Evolutionary conservation across 139 green algal genomes (phyloP).

Genomic region (Spirogloea muscicola): DNA sequence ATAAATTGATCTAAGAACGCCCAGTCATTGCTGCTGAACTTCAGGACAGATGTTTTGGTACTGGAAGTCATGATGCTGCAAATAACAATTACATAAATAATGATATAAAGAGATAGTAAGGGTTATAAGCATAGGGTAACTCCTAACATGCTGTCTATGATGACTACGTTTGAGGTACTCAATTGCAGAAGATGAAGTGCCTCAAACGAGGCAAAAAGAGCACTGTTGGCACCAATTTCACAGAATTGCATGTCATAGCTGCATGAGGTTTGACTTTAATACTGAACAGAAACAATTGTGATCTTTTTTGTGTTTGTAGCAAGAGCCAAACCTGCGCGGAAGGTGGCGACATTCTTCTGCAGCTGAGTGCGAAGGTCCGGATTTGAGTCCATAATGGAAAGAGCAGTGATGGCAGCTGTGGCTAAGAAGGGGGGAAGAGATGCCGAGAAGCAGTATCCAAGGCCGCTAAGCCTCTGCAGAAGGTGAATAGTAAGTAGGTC

Average conservation of each 20-base stretch:
- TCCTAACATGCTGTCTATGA: too few relatives aligned
- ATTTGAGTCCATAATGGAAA: conserved; percentile 28
- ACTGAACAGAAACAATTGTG: background rate
- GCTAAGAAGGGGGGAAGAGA: conserved; percentile 93
- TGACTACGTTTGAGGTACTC: too few relatives aligned
- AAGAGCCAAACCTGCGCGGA: conserved; percentile 29
- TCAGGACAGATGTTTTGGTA: too few relatives aligned
- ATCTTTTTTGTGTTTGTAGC: too few relatives aligned
- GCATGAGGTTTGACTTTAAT: background rate
- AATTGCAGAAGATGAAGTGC: background rate
- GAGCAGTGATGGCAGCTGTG: conserved; percentile 48
- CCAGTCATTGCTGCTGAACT: too few relatives aligned
- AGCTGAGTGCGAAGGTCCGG: conserved; percentile 18
- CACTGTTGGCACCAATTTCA: background rate
- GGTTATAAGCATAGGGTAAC: too few relatives aligned
- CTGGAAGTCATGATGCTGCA: too few relatives aligned
- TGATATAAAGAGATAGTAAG: too few relatives aligned
- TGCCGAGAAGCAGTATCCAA: conserved; percentile 94
- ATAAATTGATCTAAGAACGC: too few relatives aligned
- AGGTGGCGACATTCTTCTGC: conserved; percentile 6
- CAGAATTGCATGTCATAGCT: background rate
- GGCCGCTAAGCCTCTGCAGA: conserved; percentile 45
- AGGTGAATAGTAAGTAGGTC: too few relatives aligned
- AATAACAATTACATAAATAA: too few relatives aligned
- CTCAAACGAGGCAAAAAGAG: background rate